Conservation (phyloP, 2,329 filamentous ascomycete genomes). For the Pseudogymnoascus sp. region DNA sequence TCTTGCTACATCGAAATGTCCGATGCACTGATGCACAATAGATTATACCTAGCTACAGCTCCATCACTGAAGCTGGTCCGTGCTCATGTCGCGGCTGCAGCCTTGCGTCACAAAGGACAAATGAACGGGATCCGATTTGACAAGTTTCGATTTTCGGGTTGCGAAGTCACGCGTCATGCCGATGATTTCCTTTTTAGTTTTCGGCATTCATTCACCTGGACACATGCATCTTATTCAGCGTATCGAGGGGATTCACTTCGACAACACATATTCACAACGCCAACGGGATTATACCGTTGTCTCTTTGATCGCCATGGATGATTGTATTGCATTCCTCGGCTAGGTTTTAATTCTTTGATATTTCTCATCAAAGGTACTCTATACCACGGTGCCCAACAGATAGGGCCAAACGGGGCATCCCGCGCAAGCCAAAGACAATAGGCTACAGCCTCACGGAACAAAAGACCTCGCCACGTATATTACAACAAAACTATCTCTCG, state of each 20-base stretch:
- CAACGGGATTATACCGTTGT: not conserved
- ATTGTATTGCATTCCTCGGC: not conserved
- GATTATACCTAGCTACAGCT: not conserved
- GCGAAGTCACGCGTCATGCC: conserved; percentile 3
- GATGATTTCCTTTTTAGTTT: not conserved
- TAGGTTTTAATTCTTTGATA: not conserved
- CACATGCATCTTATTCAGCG: not conserved
- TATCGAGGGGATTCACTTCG: not conserved
- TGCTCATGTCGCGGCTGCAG: not conserved
- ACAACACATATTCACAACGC: not conserved
- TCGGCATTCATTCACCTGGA: not conserved
- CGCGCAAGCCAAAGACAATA: not conserved
- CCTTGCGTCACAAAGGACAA: conserved; percentile 1
- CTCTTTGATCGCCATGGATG: not conserved
- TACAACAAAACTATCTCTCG: not conserved
- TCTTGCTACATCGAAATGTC: not conserved
- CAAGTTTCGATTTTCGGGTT: not conserved
- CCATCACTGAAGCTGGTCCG: not conserved
- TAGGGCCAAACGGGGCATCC: not conserved
- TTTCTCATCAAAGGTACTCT: not conserved
- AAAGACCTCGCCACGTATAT: not conserved
- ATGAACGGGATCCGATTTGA: not conserved
- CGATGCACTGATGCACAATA: not conserved
- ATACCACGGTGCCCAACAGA: not conserved
- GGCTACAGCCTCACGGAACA: not conserved